Percentiles rank a stretch among this genome's conserved stretches.
phyloP scores from a whole-genome alignment of 1,139 yeast species.

The Scheffersomyces stambukii region DNA sequence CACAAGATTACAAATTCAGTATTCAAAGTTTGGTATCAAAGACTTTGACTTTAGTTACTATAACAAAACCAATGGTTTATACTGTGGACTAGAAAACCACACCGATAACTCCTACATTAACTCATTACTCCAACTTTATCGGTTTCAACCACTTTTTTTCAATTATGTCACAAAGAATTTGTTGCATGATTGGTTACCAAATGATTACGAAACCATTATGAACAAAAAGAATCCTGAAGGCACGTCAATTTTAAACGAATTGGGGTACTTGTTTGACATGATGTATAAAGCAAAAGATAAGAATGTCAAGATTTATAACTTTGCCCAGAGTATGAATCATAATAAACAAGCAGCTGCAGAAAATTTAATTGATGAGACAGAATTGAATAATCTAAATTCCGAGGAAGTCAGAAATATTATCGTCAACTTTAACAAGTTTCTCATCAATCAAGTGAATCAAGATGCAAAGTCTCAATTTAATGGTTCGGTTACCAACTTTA shows the following conservation, averaged over 20 bases:
- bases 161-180: constrained; percentile 57
- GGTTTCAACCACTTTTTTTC: constrained; percentile 71
- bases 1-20: constrained; percentile 69
- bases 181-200: constrained; percentile 55
- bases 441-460: constrained; percentile 44
- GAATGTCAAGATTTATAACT: constrained; percentile 70
- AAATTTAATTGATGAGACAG: constrained; percentile 52
- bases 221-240: constrained; percentile 38
- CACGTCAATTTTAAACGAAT: constrained; percentile 64
- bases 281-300: constrained; percentile 73
- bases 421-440: constrained; percentile 56
- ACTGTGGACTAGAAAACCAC: constrained; percentile 87
- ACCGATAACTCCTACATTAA: constrained; percentile 79
- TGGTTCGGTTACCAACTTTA: constrained; percentile 4
- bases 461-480: constrained; percentile 41
- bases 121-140: constrained; percentile 74
- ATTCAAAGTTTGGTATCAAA: constrained; percentile 88
- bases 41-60: constrained; percentile 89
- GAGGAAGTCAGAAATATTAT: constrained; percentile 36
- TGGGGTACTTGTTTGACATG: constrained; percentile 92
- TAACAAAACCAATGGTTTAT: constrained; percentile 59
- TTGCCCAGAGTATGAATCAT: constrained; percentile 45
- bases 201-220: constrained; percentile 26
- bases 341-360: constrained; percentile 45
- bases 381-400: constrained; percentile 32